Percentiles rank a stretch among this genome's conserved stretches.
phyloP scores from a whole-genome alignment of 2,329 filamentous ascomycete genomes.

The Ceratocystiopsis sp. region DNA sequence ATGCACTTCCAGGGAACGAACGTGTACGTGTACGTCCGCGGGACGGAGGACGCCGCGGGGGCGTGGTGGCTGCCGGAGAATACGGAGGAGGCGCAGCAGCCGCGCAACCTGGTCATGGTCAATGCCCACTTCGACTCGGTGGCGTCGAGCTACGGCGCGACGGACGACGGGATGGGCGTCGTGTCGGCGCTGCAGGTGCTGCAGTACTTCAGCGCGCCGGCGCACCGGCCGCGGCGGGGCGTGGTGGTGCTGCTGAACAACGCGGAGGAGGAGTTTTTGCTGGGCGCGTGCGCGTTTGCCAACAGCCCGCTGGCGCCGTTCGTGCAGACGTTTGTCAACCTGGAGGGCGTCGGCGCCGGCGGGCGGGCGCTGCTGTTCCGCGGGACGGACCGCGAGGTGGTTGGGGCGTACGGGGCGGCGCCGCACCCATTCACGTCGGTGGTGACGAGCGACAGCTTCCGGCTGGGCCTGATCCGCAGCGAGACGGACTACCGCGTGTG shows the following conservation, averaged over 20 bases:
- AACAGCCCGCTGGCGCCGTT: slow-evolving; percentile 67
- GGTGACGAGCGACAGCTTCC: slow-evolving; percentile 69
- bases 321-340: slow-evolving; percentile 76
- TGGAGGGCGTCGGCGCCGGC: slow-evolving; percentile 87
- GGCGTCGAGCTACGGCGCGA: slow-evolving; percentile 80
- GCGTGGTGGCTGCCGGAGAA: slow-evolving; percentile 48
- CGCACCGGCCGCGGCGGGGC: slow-evolving; percentile 58
- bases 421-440: slow-evolving; percentile 71
- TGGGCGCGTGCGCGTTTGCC: slow-evolving; percentile 72
- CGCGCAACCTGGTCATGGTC: slow-evolving; percentile 65
- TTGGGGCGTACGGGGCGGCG: slow-evolving; percentile 54
- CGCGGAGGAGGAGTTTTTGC: slow-evolving; percentile 82
- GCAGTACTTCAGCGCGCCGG: slow-evolving; percentile 62
- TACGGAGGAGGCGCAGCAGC: slow-evolving; percentile 17
- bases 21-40: slow-evolving; percentile 79
- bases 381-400: slow-evolving; percentile 73
- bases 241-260: slow-evolving; percentile 85
- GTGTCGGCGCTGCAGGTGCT: slow-evolving; percentile 75
- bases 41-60: slow-evolving; percentile 53
- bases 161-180: slow-evolving; percentile 83
- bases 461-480: slow-evolving; percentile 59
- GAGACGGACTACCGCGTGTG: slow-evolving; percentile 85
- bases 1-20: slow-evolving; percentile 90
- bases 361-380: slow-evolving; percentile 78
- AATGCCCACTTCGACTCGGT: slow-evolving; percentile 92